Conservation (phyloP, 2,329 filamentous ascomycete genomes). For the Aureobasidium sp. region DNA sequence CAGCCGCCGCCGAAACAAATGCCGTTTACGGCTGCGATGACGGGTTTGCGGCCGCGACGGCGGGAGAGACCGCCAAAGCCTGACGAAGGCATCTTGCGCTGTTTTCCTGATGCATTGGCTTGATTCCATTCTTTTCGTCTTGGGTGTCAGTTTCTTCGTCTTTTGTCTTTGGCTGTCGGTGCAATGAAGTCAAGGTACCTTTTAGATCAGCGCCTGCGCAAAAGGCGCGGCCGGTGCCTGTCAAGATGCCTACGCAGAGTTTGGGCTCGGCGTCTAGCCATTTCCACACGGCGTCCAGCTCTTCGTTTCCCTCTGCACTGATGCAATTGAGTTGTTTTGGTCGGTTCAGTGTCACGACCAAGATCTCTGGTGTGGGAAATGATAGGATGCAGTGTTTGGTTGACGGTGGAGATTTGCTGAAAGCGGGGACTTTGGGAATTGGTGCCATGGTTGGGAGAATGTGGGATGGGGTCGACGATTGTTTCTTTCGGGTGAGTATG, state of each 20-base stretch:
- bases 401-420: constrained; percentile 11
- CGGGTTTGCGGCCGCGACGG: constrained; percentile 61
- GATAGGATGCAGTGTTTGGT: constrained; percentile 24
- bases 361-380: constrained; percentile 25
- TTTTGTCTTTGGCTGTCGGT: no score
- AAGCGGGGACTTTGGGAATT: not conserved
- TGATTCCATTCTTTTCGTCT: constrained; percentile 26
- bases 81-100: constrained; percentile 26
- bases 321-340: constrained; percentile 30
- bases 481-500: not conserved
- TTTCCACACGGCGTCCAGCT: constrained; percentile 25
- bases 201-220: constrained; percentile 31
- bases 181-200: constrained; percentile 18
- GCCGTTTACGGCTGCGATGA: constrained; percentile 70
- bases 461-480: not conserved
- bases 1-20: constrained; percentile 67
- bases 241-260: constrained; percentile 27
- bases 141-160: no score
- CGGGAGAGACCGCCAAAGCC: constrained; percentile 62
- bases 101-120: constrained; percentile 20
- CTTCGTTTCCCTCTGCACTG: constrained; percentile 25
- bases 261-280: constrained; percentile 28
- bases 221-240: constrained; percentile 29
- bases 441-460: not conserved
- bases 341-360: constrained; percentile 28